phyloP scores from a whole-genome alignment of 2,329 filamentous ascomycete species.

The Cladophialophora exuberans region DNA sequence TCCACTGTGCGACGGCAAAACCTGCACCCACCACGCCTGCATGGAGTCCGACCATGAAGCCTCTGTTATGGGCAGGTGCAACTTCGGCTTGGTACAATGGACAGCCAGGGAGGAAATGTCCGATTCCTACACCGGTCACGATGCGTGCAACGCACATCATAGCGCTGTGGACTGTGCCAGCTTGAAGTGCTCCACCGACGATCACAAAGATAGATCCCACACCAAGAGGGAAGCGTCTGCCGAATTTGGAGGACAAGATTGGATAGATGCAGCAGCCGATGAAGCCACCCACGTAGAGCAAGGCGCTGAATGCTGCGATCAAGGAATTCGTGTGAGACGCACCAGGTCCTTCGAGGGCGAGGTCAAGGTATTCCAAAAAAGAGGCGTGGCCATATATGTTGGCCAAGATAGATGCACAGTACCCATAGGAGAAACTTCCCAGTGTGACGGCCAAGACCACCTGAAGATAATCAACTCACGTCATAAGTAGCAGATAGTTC shows the following conservation, averaged over 20 bases:
- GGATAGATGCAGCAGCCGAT: slow-evolving; percentile 6
- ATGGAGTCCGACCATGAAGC: slow-evolving; percentile 34
- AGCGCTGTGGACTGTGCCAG: slow-evolving; percentile 32
- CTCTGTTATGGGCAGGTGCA: slow-evolving; percentile 46
- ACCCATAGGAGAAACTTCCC: slow-evolving; percentile 22
- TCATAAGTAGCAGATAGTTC: too few relatives aligned
- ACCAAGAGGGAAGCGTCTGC: slow-evolving; percentile 31
- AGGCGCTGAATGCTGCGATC: slow-evolving; percentile 3
- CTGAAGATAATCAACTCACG: slow-evolving; percentile 37
- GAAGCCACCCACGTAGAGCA: slow-evolving; percentile 9
- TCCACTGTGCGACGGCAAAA: slow-evolving; percentile 12
- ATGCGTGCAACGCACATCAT: slow-evolving; percentile 28
- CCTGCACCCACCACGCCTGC: slow-evolving; percentile 11
- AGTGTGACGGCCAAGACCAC: slow-evolving; percentile 1
- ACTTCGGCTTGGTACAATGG: slow-evolving; percentile 49
- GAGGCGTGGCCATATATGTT: slow-evolving; percentile 16
- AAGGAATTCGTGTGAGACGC: slow-evolving; percentile 39
- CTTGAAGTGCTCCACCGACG: slow-evolving; percentile 41
- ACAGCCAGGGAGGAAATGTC: slow-evolving; percentile 47
- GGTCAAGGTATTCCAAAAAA: slow-evolving; percentile 45
- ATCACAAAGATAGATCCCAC: slow-evolving; percentile 42
- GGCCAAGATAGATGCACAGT: slow-evolving; percentile 20
- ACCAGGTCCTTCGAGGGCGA: slow-evolving; percentile 31
- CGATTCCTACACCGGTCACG: slow-evolving; percentile 45
- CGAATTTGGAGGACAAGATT: background rate